A percentile compares a stretch with the other conserved stretches of the same genome.
Conservation (phyloP, 768 basidiomycete genomes). For the Boletus reticuloceps region DNA sequence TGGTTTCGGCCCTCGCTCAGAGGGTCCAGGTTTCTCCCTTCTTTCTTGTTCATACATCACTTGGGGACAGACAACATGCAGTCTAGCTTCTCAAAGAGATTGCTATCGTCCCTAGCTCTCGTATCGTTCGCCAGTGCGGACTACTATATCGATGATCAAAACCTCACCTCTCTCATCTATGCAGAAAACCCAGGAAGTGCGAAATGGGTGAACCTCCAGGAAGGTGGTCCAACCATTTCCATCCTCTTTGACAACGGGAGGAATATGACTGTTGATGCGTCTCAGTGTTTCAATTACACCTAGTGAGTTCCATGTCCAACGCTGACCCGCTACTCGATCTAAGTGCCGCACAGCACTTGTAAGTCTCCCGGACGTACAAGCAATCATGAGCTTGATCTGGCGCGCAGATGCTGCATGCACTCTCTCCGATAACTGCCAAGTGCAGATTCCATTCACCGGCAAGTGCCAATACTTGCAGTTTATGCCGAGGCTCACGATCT, state of each 20-base stretch:
- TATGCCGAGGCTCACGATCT: background rate
- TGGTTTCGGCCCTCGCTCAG: background rate
- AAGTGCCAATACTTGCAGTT: background rate
- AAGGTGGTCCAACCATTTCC: constrained; percentile 10
- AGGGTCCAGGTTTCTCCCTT: background rate
- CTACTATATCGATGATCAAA: constrained; percentile 19
- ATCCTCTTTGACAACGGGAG: constrained; percentile 8
- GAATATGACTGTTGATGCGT: constrained; percentile 11
- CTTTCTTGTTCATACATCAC: background rate
- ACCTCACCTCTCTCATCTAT: constrained; percentile 8
- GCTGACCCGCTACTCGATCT: background rate
- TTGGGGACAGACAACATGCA: background rate
- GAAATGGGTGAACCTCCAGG: constrained; percentile 8
- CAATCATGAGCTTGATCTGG: background rate
- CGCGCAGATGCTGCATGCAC: constrained; percentile 11
- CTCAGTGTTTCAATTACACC: constrained; percentile 13
- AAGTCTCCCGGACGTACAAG: background rate
- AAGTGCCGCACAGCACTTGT: constrained; percentile 6
- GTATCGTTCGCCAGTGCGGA: constrained; percentile 6
- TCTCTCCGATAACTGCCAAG: constrained; percentile 8
- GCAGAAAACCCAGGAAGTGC: constrained; percentile 10
- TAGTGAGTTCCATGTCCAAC: constrained; percentile 7
- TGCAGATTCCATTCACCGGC: constrained; percentile 17
- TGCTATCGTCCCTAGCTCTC: constrained; percentile 1
- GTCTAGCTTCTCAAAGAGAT: background rate